Base-by-base conservation (phyloP, 139 green algal genomes). In the Picochlorum sp. region DNA sequence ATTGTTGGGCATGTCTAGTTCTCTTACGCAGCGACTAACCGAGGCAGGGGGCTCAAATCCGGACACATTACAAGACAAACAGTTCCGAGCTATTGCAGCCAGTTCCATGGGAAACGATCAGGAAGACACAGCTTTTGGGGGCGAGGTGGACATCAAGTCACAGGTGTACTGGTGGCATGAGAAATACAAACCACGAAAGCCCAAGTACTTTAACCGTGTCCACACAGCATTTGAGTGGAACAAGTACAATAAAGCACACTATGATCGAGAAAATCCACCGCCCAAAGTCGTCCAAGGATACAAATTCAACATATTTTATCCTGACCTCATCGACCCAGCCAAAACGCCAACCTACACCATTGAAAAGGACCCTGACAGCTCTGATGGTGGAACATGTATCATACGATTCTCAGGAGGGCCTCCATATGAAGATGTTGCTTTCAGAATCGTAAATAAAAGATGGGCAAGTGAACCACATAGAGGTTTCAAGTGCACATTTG, bases 261-360 rank as follows among this genome's bases (percentile, higher is more conserved):
- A 98, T 72, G 94, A 99, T 77, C 78, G 83, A 20, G 94, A 98
- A 74, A 98, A 98, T 82, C 94, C 94, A 45, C 94, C 94, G 16
- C 94, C 94, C 68, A 99, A 99, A 83, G 71, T 58, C 7, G 74
- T 81, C 26, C 65, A 79, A 82, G 94, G 94, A 65, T 99, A 99
- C 85, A 99, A 99, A 82, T 99, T 99, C 84, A 99, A 99, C 83
- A 95, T 99, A 74, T 96, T 99, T 72, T 99, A 97, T 80, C 94
- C 93, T 0, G 94, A 99, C 76, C 83, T 99, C 30, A 91, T 96
- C 30, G 88, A 96, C 77, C 88, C 85, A 63, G 62, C 41, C 15
- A 62, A 76, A 74, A 68, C 83, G n/a, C 81, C 82, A 32, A 68
- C 61, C 0, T 92, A 84, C 67, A 71, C 64, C 15, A 11, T 92